phyloP scores from a whole-genome alignment of 805 yeast genomes.

The Yamadazyma phyllophila region DNA sequence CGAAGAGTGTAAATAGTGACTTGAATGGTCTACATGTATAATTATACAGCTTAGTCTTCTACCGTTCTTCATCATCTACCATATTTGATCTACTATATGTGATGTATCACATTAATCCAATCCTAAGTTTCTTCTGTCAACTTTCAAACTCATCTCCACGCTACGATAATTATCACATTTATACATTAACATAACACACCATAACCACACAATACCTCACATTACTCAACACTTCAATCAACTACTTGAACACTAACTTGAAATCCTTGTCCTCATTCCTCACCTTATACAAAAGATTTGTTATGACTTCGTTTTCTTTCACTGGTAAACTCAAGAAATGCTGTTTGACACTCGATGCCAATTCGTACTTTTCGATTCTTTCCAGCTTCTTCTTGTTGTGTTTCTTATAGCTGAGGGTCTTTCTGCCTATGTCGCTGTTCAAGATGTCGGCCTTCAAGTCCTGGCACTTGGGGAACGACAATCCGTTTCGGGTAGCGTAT shows the following conservation, averaged over 20 bases:
- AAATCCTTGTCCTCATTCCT: constrained; percentile 59
- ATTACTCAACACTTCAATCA: no score
- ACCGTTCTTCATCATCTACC: no score
- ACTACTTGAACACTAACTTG: constrained; percentile 36
- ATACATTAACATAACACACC: no score
- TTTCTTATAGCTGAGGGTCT: constrained; percentile 46
- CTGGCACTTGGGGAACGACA: constrained; percentile 57
- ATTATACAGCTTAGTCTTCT: no score
- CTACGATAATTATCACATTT: no score
- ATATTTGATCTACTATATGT: no score
- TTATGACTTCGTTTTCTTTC: constrained; percentile 81
- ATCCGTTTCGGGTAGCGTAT: constrained; percentile 60
- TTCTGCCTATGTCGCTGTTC: constrained; percentile 69
- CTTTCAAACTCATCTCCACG: no score
- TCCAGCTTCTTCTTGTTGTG: constrained; percentile 42
- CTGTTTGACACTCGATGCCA: constrained; percentile 58
- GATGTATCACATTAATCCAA: no score
- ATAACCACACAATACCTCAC: no score
- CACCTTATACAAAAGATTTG: constrained; percentile 84
- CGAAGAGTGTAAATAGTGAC: background rate
- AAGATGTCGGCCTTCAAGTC: constrained; percentile 69
- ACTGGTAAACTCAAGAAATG: constrained; percentile 62
- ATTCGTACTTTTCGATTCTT: constrained; percentile 44
- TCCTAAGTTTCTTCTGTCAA: no score
- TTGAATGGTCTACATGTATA: no score